Conservation (phyloP, 208 protist genomes). For the Trypanosoma boissoni region DNA sequence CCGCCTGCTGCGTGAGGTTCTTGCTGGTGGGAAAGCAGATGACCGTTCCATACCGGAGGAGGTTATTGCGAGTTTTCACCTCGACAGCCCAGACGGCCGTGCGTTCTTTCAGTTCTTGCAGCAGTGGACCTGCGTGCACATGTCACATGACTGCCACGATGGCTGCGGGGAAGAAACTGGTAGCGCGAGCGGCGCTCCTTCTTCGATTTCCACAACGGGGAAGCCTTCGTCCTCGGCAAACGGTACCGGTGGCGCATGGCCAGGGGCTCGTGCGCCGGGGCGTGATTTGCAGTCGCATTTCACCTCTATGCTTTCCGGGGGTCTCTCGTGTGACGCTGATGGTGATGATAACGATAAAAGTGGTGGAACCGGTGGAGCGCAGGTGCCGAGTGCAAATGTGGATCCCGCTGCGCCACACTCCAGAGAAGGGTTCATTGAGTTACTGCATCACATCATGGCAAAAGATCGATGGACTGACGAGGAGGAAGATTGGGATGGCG, state of each 20-base stretch:
- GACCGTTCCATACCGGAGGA: slow-evolving; percentile 8
- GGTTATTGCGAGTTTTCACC: neutral
- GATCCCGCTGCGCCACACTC: neutral
- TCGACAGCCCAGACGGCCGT: slow-evolving; percentile 1
- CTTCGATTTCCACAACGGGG: too few relatives aligned
- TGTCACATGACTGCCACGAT: slow-evolving; percentile 11
- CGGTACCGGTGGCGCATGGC: too few relatives aligned
- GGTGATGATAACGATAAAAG: neutral
- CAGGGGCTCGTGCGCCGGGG: too few relatives aligned
- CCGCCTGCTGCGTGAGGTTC: neutral
- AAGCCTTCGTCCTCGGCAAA: too few relatives aligned
- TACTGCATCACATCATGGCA: slow-evolving; percentile 5
- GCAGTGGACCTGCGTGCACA: slow-evolving; percentile 9
- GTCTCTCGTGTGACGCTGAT: neutral
- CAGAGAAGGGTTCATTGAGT: neutral
- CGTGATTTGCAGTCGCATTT: slow-evolving; percentile 6
- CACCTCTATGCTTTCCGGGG: slow-evolving; percentile 1
- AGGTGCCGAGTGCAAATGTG: neutral
- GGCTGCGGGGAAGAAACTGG: neutral
- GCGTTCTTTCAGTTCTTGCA: slow-evolving; percentile 16
- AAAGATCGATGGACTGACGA: neutral
- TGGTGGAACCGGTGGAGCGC: neutral
- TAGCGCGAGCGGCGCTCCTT: too few relatives aligned
- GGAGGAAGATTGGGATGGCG: neutral
- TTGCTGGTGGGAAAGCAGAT: slow-evolving; percentile 1